phyloP scores from a whole-genome alignment of 23 red algal species.

The Gracilaria domingensis region DNA sequence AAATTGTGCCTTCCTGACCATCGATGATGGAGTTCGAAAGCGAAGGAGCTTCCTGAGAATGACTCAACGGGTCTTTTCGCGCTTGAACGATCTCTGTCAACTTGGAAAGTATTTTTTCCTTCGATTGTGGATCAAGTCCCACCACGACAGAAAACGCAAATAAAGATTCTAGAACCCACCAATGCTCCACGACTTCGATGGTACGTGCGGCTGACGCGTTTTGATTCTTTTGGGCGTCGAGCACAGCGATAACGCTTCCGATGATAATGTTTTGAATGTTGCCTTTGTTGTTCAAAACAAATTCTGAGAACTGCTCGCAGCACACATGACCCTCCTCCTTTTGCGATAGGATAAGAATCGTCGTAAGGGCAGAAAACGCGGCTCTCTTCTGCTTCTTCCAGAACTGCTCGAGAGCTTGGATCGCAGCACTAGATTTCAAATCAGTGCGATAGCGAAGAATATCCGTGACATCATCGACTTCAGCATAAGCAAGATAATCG shows the following conservation, averaged over 20 bases:
- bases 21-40: slow-evolving; percentile 28
- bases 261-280: slow-evolving; percentile 13
- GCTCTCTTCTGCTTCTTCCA: slow-evolving; percentile 39
- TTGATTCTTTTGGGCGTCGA: slow-evolving; percentile 9
- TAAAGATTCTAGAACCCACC: slow-evolving; percentile 43
- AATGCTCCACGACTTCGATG: not conserved
- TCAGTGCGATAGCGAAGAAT: slow-evolving; percentile 32
- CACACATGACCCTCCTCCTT: slow-evolving; percentile 26
- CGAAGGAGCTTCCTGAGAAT: not conserved
- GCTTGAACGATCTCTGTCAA: slow-evolving; percentile 19
- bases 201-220: not conserved
- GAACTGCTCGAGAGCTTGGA: slow-evolving; percentile 39
- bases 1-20: slow-evolving; percentile 27
- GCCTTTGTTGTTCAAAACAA: slow-evolving; percentile 15
- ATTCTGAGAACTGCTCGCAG: slow-evolving; percentile 19
- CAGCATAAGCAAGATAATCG: slow-evolving; percentile 36
- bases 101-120: slow-evolving; percentile 6
- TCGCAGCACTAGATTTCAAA: slow-evolving; percentile 15
- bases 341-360: slow-evolving; percentile 19
- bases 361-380: slow-evolving; percentile 52
- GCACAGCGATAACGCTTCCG: slow-evolving; percentile 12
- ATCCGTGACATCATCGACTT: slow-evolving; percentile 38
- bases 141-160: slow-evolving; percentile 39
- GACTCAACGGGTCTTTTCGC: not conserved
- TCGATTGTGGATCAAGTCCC: slow-evolving; percentile 1